A percentile compares a stretch with the other conserved stretches of the same genome.
Evolutionary conservation across 2,329 filamentous ascomycete species (phyloP).

Genomic region (Penicillium thymicola): DNA sequence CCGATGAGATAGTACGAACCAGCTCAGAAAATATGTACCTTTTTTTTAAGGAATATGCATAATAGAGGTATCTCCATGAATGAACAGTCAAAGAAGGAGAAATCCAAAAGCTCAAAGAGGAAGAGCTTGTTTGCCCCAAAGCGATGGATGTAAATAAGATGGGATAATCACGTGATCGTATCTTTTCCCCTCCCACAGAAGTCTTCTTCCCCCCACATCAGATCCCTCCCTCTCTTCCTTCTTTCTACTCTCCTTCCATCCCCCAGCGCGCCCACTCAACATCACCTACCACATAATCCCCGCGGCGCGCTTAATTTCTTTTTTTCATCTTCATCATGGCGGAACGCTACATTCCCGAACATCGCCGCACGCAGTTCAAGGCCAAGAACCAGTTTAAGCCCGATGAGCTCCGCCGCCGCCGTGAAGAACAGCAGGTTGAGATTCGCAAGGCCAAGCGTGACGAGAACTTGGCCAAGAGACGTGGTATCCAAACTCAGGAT

Average conservation of each 20-base stretch:
- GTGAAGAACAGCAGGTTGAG: constrained; percentile 98
- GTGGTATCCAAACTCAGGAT: constrained; percentile 83
- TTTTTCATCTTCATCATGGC: constrained; percentile 64
- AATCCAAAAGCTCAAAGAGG: not conserved
- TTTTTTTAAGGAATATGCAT: not conserved
- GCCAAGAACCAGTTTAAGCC: constrained; percentile 99
- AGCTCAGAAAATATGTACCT: not conserved
- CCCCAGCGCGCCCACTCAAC: constrained; percentile 18
- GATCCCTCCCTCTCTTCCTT: constrained; percentile 23
- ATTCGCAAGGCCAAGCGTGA: constrained; percentile 98
- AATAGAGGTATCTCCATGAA: not conserved
- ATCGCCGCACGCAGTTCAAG: constrained; percentile 99
- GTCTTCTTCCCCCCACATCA: constrained; percentile 13
- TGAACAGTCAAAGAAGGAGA: not conserved
- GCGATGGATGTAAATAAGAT: constrained; percentile 11
- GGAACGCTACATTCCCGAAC: constrained; percentile 98
- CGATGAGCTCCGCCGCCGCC: constrained; percentile 94
- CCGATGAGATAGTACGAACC: not conserved
- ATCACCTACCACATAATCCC: constrained; percentile 12
- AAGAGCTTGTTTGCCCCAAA: not conserved
- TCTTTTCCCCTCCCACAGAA: constrained; percentile 23
- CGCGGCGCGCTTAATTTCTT: constrained; percentile 31
- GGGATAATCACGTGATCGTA: constrained; percentile 19
- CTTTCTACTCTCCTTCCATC: constrained; percentile 17
- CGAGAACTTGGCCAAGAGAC: constrained; percentile 96